These are phyloP conservation scores for Euphorbia lathyris DNA, from an alignment of 345 rosid species.

Conservation along the genomic window DNA sequence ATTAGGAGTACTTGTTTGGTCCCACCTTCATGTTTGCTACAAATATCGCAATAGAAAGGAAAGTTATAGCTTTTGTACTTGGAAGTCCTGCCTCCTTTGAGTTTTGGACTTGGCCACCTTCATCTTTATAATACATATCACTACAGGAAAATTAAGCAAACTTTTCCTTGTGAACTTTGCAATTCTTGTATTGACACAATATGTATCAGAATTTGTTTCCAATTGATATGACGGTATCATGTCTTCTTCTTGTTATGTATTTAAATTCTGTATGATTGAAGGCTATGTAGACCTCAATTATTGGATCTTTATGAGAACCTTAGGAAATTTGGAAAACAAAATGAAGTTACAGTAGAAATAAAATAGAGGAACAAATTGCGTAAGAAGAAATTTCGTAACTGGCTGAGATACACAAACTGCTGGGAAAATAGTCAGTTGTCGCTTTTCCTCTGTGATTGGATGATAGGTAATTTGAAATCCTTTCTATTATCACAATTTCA, in stretches of 20 bases:
- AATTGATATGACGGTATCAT: background rate
- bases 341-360: background rate
- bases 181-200: background rate
- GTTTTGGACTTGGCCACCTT: too few relatives aligned
- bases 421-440: background rate
- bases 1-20: background rate
- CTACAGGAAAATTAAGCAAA: too few relatives aligned
- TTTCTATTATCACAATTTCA: background rate
- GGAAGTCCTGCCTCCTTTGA: too few relatives aligned
- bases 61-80: background rate
- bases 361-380: background rate
- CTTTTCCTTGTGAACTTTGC: background rate
- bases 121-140: too few relatives aligned
- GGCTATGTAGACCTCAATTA: background rate
- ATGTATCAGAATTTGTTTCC: background rate
- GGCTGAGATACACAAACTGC: background rate
- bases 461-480: background rate
- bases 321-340: background rate
- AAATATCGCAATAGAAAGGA: background rate
- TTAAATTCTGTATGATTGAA: background rate
- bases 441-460: background rate
- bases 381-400: background rate
- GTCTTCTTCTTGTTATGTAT: background rate
- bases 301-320: background rate
- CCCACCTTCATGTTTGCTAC: background rate